Evolutionary conservation across 305 asterid genomes (phyloP), one percentile per base, ranked within the genome.

Genomic region (Solanum chacoense): DNA sequence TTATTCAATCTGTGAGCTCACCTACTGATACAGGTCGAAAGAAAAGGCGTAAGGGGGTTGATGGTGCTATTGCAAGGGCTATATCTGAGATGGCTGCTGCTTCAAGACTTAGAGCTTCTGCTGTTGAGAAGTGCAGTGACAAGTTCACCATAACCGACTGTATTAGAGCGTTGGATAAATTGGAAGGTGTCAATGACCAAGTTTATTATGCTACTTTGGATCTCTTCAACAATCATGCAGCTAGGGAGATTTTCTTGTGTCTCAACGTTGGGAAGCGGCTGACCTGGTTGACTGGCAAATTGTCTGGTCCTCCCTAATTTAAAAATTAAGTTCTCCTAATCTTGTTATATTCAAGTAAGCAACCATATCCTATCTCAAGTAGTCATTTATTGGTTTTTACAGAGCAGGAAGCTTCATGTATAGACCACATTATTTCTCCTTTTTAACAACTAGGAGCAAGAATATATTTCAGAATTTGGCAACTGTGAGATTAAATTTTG

Each of bases 11-110:
- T 28, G 81, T 37, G 22, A 35, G 11, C 87, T 31, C 91, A 81
- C 86, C 91, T 12, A 87, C 89, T 40, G 77, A 86, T 67, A 28
- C 26, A 38, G 45, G 65, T n/a, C 91, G 85, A 74, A 92, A 90
- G 80, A 89, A 91, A 85, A 90, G 89, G 77, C 95, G 97, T 6
- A 92, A 88, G 89, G 96, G 98, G 88, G 90, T 93, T 32, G 97
- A 95, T 88, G 94, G 91, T 90, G 92, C 92, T 85, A 92, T 96
- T 89, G 98, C 97, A 32, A 91, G 90, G 81, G 98, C 96, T 85
- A 94, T 95, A 89, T 72, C 92, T 88, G 96, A 96, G 91, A 96
- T 96, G 96, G 97, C 98, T 59, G 91, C 96, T 76, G 94, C 98
- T 79, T 93, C 95, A 55, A 95, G 92, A 88, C 91, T 92, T 67